These are phyloP conservation scores for Aspergillus viridinutans DNA, from an alignment of 2,329 filamentous ascomycete genomes.

Conservation along the genomic window DNA sequence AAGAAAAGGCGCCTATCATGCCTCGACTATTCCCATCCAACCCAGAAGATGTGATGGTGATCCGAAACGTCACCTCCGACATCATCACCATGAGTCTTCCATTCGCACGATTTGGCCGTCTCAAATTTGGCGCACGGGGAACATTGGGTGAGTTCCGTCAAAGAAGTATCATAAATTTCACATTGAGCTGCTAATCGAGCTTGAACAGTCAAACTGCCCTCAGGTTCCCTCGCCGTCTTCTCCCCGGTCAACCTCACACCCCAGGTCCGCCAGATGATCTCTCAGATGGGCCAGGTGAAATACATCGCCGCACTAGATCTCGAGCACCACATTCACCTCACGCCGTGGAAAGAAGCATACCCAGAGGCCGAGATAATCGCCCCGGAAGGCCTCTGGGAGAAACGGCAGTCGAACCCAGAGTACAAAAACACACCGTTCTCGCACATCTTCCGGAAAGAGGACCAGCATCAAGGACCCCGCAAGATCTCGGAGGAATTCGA, in stretches of 20 bases:
- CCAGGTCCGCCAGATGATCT: constrained; percentile 60
- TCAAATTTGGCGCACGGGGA: constrained; percentile 81
- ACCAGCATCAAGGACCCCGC: constrained; percentile 40
- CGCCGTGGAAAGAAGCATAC: constrained; percentile 75
- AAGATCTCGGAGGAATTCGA: constrained; percentile 75
- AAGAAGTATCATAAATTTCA: not conserved
- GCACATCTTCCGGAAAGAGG: constrained; percentile 61
- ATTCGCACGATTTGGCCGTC: constrained; percentile 72
- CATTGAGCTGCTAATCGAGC: too few species aligned
- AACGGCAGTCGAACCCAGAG: constrained; percentile 60
- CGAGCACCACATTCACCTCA: constrained; percentile 93
- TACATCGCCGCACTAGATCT: constrained; percentile 87
- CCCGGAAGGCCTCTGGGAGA: constrained; percentile 77
- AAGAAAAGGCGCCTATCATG: constrained; percentile 6
- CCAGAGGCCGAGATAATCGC: constrained; percentile 76
- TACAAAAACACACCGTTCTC: constrained; percentile 60
- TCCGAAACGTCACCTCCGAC: constrained; percentile 75
- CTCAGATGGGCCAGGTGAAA: constrained; percentile 64
- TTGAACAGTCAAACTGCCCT: constrained; percentile 66
- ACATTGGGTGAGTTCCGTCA: constrained; percentile 63
- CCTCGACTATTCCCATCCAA: constrained; percentile 61
- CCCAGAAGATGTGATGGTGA: constrained; percentile 82
- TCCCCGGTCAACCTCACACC: constrained; percentile 83
- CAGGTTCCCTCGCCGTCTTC: constrained; percentile 79
- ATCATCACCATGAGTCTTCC: constrained; percentile 61